Conservation (phyloP, 257 asterid species). For the Solanum bukasovii region DNA sequence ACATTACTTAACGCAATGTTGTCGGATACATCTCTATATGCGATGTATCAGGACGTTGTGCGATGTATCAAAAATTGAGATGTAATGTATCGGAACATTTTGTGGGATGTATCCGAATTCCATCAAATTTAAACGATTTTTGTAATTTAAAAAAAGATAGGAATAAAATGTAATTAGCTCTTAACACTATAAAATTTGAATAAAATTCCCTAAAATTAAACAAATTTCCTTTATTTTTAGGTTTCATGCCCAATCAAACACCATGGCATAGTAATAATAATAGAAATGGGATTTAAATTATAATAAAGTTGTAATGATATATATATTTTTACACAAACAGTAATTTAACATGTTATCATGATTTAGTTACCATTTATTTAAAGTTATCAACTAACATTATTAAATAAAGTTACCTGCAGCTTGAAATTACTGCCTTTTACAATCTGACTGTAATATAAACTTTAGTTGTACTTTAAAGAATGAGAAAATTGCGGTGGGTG, state of each 20-base stretch:
- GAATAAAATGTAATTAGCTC: too few relatives aligned
- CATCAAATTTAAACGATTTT: too few relatives aligned
- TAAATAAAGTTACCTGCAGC: background rate
- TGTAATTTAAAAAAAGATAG: too few relatives aligned
- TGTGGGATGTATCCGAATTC: too few relatives aligned
- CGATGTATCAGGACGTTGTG: too few relatives aligned
- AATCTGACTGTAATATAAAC: background rate
- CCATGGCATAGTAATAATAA: background rate
- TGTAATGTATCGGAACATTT: too few relatives aligned
- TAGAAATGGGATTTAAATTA: background rate
- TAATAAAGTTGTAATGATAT: background rate
- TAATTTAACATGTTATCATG: background rate
- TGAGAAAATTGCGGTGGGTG: constrained; percentile 2
- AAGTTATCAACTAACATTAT: background rate
- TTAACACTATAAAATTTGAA: too few relatives aligned
- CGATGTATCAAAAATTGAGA: too few relatives aligned
- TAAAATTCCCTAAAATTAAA: too few relatives aligned
- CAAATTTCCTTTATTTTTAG: too few relatives aligned
- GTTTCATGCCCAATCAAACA: background rate
- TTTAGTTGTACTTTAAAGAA: background rate
- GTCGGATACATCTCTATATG: too few relatives aligned
- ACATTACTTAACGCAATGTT: too few relatives aligned
- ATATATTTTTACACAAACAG: background rate
- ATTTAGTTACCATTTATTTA: background rate
- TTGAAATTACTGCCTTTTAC: background rate